These are phyloP conservation scores for Sclerotinia nivalis DNA, from an alignment of 2,329 filamentous ascomycete species.

Conservation along the genomic window DNA sequence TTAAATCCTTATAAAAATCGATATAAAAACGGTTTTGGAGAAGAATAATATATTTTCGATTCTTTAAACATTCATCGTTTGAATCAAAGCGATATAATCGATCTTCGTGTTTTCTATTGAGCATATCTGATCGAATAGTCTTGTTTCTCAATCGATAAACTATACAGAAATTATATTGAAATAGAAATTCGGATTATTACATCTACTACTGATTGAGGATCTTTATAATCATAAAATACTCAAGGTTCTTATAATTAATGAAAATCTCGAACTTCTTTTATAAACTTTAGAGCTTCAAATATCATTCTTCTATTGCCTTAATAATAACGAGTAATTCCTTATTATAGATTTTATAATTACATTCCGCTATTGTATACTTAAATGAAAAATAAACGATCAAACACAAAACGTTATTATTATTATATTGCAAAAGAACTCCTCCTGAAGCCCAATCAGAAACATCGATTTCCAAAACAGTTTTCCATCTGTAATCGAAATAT, in stretches of 20 bases:
- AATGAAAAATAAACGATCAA: not conserved
- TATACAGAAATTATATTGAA: too few relatives aligned
- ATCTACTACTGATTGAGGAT: not conserved
- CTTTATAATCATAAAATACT: not conserved
- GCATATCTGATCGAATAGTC: too few relatives aligned
- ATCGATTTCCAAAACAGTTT: not conserved
- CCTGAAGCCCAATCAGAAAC: fast-evolving
- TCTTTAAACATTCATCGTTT: too few relatives aligned
- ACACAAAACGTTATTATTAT: not conserved
- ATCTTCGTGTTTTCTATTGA: too few relatives aligned
- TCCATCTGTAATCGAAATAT: not conserved
- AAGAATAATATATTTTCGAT: too few relatives aligned
- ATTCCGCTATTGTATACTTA: not conserved
- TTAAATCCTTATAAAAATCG: too few relatives aligned
- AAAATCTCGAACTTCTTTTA: not conserved
- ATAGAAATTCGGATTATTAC: not conserved
- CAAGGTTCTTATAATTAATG: not conserved
- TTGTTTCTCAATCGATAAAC: too few relatives aligned
- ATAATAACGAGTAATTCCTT: not conserved
- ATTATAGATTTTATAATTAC: too few relatives aligned
- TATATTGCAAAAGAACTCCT: not conserved
- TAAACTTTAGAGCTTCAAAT: not conserved
- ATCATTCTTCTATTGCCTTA: not conserved
- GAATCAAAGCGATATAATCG: too few relatives aligned
- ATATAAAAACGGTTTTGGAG: too few relatives aligned